Evolutionary conservation across 2,329 filamentous ascomycete species (phyloP).

Genomic region (Ascosphaera apis): DNA sequence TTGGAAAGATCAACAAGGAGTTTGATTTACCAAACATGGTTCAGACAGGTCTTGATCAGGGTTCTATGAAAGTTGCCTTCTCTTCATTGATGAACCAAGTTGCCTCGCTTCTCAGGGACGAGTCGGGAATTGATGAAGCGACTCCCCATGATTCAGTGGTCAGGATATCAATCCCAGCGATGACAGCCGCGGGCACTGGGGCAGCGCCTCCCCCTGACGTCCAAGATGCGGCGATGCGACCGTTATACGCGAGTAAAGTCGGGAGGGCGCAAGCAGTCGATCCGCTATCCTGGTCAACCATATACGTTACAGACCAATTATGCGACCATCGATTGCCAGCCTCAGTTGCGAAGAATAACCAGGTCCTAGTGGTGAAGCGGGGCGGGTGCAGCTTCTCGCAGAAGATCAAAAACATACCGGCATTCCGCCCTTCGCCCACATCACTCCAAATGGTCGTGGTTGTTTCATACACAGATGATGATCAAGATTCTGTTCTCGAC

Average conservation of each 20-base stretch:
- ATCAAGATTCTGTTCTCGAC: conserved; percentile 9
- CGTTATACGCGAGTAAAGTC: conserved; percentile 13
- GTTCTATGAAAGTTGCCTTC: conserved; percentile 16
- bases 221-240: conserved; percentile 23
- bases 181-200: conserved; percentile 26
- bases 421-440: conserved; percentile 36
- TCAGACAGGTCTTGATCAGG: background rate
- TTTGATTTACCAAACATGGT: conserved; percentile 5
- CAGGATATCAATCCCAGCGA: conserved; percentile 24
- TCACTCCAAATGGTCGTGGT: conserved; percentile 49
- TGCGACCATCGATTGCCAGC: conserved; percentile 30
- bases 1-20: conserved; percentile 2
- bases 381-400: conserved; percentile 66
- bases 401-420: conserved; percentile 70
- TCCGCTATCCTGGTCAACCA: conserved; percentile 40
- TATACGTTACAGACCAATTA: conserved; percentile 54
- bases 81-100: conserved; percentile 28
- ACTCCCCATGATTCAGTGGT: conserved; percentile 10
- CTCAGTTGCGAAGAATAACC: conserved; percentile 31
- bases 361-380: conserved; percentile 60
- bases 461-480: conserved; percentile 21
- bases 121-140: conserved; percentile 4
- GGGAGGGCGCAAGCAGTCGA: conserved; percentile 18
- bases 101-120: conserved; percentile 26
- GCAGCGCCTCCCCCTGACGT: conserved; percentile 44